Evolutionary conservation across 1,284 basidiomycete species (phyloP), one percentile per base, ranked within the genome.

Genomic region (Entoloma clypeatum): DNA sequence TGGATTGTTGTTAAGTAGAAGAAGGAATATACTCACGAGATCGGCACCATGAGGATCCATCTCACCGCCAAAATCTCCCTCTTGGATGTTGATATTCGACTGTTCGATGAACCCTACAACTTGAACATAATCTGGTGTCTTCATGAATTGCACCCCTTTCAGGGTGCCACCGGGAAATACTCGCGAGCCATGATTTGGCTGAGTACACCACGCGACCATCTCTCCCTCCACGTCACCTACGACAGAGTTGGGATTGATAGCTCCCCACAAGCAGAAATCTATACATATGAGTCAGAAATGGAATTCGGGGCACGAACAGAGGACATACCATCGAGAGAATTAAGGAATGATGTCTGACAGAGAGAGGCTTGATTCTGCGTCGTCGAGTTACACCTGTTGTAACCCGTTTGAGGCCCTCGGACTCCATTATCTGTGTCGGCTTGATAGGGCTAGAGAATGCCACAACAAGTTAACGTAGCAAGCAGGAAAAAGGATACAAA

Each of bases 51-150:
- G 48, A 11, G 48, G 48, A 25, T 49, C 48, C 48, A 49, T 49
- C 36, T 49, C 48, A 22, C 86, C 86, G 55, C 86, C 86, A 16
- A 55, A 74, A 53, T 89, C 86, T 11, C 51, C 63, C 0, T 58
- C 27, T 3, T 59, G 48, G 32, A 89, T 57, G 62, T 85, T 70
- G 48, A 89, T 61, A 48, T 62, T 49, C 2, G 63, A 65, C 63
- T 89, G 86, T 55, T 86, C 66, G 47, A 88, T 68, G 61, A 69
- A 77, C 4, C 80, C 85, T n/a, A 75, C 71, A 26, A 78, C 66
- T 52, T 84, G 78, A 18, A 83, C 59, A 55, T 88, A 89, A 43
- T 74, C 67, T 1, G 70, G 68, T 1, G 82, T 80, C 45, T 67
- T 62, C 47, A 81, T 75, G 56, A 76, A 69, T 59, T 78, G 75